These are phyloP conservation scores for Neospora caninum DNA, from an alignment of 169 alveolate genomes.

Conservation along the genomic window DNA sequence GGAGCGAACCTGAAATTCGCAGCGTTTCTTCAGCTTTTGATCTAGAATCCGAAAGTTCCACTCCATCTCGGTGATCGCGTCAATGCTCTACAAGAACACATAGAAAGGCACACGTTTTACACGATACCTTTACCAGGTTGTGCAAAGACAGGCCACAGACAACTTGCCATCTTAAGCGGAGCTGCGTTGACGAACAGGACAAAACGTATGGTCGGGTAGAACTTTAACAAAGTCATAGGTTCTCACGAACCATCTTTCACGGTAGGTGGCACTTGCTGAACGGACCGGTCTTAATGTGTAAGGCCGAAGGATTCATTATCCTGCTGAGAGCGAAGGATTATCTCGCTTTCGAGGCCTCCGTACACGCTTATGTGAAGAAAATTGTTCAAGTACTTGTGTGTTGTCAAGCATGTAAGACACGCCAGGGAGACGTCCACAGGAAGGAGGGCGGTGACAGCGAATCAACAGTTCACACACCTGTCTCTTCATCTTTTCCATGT, in stretches of 20 bases:
- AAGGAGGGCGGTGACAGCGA: no score
- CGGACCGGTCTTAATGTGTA: no score
- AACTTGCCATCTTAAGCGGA: not conserved
- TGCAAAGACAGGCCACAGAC: not conserved
- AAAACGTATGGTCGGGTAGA: not conserved
- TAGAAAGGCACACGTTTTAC: not conserved
- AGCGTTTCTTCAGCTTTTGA: slow-evolving; percentile 9
- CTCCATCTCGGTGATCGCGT: slow-evolving; percentile 39
- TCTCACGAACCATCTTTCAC: no score
- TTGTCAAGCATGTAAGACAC: no score
- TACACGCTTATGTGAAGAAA: no score
- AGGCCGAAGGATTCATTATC: no score
- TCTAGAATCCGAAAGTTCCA: slow-evolving; percentile 50
- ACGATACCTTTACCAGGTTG: not conserved
- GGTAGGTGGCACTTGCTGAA: no score
- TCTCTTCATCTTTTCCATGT: slow-evolving; percentile 36
- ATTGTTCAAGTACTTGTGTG: no score
- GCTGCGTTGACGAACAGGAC: not conserved
- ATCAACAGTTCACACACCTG: not conserved
- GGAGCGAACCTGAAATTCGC: slow-evolving; percentile 18
- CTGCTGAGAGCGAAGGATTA: no score
- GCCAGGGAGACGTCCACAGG: no score
- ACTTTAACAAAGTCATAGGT: not conserved
- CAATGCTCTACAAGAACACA: slow-evolving; percentile 24
- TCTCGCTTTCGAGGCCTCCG: no score